Conservation (phyloP, 2,329 filamentous ascomycete genomes). For the Calonectria hawksworthii region DNA sequence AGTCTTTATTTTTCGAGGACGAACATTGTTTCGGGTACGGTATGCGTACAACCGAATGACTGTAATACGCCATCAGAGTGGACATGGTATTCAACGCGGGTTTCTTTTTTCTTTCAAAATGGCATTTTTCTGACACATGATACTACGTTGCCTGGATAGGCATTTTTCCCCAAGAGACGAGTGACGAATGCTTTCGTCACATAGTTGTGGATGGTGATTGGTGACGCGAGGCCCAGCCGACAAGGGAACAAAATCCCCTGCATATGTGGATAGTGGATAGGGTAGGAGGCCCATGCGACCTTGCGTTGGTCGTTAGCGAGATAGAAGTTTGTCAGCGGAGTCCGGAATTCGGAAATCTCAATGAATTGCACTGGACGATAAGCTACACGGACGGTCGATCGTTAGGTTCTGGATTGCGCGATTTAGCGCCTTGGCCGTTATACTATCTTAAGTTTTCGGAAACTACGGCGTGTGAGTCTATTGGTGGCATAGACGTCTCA, state of each 20-base stretch:
- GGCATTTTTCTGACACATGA: neutral
- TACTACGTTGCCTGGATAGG: neutral
- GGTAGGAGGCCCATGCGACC: neutral
- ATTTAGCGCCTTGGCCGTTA: neutral
- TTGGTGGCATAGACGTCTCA: neutral
- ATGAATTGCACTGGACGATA: neutral
- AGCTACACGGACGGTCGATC: neutral
- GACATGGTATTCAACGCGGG: neutral
- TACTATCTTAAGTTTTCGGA: neutral
- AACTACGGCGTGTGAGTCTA: neutral
- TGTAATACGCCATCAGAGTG: neutral
- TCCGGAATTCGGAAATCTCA: neutral
- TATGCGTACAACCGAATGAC: neutral
- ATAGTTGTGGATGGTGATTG: neutral
- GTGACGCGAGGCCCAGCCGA: neutral
- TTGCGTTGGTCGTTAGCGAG: neutral
- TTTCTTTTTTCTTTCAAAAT: neutral
- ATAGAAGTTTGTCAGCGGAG: neutral
- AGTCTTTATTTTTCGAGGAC: neutral
- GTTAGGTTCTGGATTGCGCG: neutral
- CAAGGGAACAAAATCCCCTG: neutral
- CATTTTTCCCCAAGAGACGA: neutral
- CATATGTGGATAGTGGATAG: neutral
- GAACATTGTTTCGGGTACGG: neutral
- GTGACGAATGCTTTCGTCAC: neutral